A percentile compares a stretch with the other conserved stretches of the same genome.
These are phyloP conservation scores for Mixia osmundae DNA, from an alignment of 1,284 basidiomycete species.

Conservation along the genomic window DNA sequence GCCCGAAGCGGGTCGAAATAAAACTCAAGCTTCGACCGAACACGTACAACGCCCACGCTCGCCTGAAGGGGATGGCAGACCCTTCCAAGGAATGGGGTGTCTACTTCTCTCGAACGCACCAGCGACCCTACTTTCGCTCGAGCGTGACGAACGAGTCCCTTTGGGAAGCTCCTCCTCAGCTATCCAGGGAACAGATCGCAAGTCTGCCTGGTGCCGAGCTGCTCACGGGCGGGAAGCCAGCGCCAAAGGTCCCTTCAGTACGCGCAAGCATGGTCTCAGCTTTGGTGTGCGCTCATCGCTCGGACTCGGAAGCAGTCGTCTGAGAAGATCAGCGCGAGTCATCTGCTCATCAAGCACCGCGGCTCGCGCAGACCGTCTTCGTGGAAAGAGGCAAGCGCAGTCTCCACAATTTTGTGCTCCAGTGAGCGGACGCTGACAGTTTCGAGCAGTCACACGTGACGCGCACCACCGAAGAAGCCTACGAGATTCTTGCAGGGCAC, in stretches of 20 bases:
- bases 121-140: slow-evolving; percentile 78
- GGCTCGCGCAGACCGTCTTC: slow-evolving; percentile 66
- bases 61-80: too few species aligned
- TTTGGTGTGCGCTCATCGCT: slow-evolving; percentile 9
- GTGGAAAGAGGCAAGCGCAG: slow-evolving; percentile 59
- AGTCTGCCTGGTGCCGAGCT: slow-evolving; percentile 43
- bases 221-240: slow-evolving; percentile 21
- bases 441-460: slow-evolving; percentile 48
- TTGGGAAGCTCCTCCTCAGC: slow-evolving; percentile 55
- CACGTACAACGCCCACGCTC: not conserved
- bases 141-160: slow-evolving; percentile 39
- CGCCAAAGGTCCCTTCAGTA: too few species aligned
- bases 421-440: not conserved
- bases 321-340: slow-evolving; percentile 66
- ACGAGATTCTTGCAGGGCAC: slow-evolving; percentile 43
- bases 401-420: too few species aligned
- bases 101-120: slow-evolving; percentile 35
- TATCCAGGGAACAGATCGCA: slow-evolving; percentile 38
- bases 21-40: not conserved
- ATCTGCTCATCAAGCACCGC: slow-evolving; percentile 78
- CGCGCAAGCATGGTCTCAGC: too few species aligned
- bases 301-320: slow-evolving; percentile 11
- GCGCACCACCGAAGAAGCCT: slow-evolving; percentile 71
- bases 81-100: not conserved
- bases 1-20: not conserved